Evolutionary conservation across 169 alveolate species (phyloP), one percentile per base, ranked within the genome.

Genomic region (Cryptosporidium ubiquitum): DNA sequence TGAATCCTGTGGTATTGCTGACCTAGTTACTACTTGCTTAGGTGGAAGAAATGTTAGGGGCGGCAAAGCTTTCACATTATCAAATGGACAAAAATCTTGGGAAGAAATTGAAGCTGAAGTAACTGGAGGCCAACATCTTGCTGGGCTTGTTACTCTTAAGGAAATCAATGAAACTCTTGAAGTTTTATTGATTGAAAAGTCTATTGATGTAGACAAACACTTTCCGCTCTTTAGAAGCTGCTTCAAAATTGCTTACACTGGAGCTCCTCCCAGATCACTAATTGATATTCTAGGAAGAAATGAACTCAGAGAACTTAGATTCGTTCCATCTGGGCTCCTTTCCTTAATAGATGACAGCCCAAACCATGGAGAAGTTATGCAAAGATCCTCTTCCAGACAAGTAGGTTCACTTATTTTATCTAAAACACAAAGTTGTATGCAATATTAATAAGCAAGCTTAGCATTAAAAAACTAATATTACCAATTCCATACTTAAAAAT

Each of bases 1-100:
- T 84, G 98, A 96, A 71, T 93, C 97, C 52, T 96, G 97, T 47
- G 98, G 98, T n/a, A 91, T 95, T 58, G 98, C 98, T 5, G 98
- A 96, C 86, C 91, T 95, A 60, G 95, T 96, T 52, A 95, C 98
- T 29, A 96, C 98, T 20, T 95, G 97, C 69, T 91, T 95, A 37
- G 98, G 98, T 9, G 98, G 98, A 0, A 91, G 98, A 49, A 96
- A 96, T 91, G 95, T 94, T 26, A 92, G 95, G 66, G 96, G 98
- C 29, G 98, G 98, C 29, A 96, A 96, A 33, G 98, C 94, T 60
- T 96, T 96, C 89, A 97, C 97, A 66, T 91, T 91, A 20, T 86
- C 93, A 61, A 85, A 91, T 9, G 98, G 97, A 6, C 74, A 44
- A 68, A 93, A 94, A 71, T 69, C 94, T 31, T 96, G 98, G 98